Evolutionary conservation across 2,329 filamentous ascomycete species (phyloP), one percentile per base, ranked within the genome.

Genomic region (Phyllosticta capitalensis): DNA sequence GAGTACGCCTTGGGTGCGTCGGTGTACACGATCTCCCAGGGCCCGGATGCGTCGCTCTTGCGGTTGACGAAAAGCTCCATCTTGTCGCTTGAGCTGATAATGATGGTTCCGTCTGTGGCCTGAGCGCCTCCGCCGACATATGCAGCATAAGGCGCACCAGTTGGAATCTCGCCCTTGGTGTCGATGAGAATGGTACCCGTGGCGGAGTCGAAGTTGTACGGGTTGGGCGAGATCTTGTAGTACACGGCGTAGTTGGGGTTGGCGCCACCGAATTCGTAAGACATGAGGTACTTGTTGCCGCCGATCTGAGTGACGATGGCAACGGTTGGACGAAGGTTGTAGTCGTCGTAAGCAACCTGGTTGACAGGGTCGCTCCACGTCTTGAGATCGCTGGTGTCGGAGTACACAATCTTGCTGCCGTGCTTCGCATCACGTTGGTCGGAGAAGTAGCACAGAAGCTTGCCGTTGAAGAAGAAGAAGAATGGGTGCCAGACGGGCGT

Each of bases 401-500:
- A 84, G 69, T 89, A 85, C 2, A 83, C 78, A 48, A 89, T 77
- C 67, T 88, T 87, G 71, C 89, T 86, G 19, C 86, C 86, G 66
- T 89, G 76, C 1, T 75, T 74, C 1, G 68, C 62, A 63, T 84
- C 84, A 38, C 86, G 80, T 68, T 89, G 87, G 69, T 89, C 87
- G 1, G 85, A 84, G 74, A 89, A 89, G 76, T 87, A 89, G 65
- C 80, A 75, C 38, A 89, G 79, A 19, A 89, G 72, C 56, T 81
- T 75, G 57, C 81, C 77, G 59, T 86, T 72, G 68, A 84, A 79
- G 52, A 79, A 75, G 68, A 79, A 78, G 50, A 89, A 71, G 69
- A 86, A 88, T 0, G 87, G 87, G 69, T 90, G 87, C 87, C 87
- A 90, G 20, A 90, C 83, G 0, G 86, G 84, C 0, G 84, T 86